These are phyloP conservation scores for Plasmodium vinckei DNA, from an alignment of 169 alveolate species.

Conservation along the genomic window DNA sequence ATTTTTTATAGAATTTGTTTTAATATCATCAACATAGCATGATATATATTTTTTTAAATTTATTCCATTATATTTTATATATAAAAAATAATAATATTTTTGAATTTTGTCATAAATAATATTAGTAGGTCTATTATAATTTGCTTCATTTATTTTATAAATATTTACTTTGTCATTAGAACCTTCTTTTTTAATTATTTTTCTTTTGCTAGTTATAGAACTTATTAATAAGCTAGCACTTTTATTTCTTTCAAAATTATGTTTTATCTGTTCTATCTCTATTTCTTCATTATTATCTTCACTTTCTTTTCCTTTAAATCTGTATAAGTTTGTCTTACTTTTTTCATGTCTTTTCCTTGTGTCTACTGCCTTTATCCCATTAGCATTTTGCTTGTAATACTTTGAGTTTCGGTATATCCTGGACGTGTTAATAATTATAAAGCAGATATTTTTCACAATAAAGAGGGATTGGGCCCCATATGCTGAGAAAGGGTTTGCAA, in stretches of 20 bases:
- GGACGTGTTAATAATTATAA: slow-evolving; percentile 42
- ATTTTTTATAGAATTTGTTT: slow-evolving; percentile 3
- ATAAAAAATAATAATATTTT: not conserved
- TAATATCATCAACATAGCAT: slow-evolving; percentile 50
- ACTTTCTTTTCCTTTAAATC: not conserved
- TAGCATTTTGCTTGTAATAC: slow-evolving; percentile 2
- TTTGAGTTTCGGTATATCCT: slow-evolving; percentile 42
- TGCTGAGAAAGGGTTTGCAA: not conserved
- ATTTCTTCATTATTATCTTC: not conserved
- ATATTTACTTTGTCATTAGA: slow-evolving; percentile 14
- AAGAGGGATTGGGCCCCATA: slow-evolving; percentile 13
- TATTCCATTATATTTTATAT: slow-evolving; percentile 43
- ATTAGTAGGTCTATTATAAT: slow-evolving; percentile 9
- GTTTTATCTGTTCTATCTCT: not conserved
- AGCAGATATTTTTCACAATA: slow-evolving; percentile 44
- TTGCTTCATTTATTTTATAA: not conserved
- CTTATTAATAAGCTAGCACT: not conserved
- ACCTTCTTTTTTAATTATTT: slow-evolving; percentile 1
- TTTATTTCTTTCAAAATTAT: not conserved
- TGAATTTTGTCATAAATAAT: slow-evolving; percentile 20
- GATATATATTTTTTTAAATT: slow-evolving; percentile 32
- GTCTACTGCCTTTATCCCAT: not conserved
- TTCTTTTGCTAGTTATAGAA: not conserved
- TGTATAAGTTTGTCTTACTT: not conserved
- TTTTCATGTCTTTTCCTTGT: not conserved